Conservation (phyloP, 495 filamentous ascomycete genomes). For the Aspergillus mulundensis region DNA sequence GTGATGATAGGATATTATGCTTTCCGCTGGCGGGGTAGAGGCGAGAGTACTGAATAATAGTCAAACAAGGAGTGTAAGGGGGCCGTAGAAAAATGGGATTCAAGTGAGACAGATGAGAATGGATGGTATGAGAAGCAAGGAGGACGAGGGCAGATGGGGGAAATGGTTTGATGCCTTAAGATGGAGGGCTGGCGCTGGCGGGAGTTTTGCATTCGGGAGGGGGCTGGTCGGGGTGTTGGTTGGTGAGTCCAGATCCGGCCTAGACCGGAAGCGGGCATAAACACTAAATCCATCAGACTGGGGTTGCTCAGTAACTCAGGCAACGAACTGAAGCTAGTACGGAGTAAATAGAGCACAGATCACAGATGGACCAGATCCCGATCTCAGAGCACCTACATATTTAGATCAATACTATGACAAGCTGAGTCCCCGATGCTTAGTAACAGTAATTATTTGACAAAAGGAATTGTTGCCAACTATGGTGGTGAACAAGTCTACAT, state of each 20-base stretch:
- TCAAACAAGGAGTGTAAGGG: slow-evolving; percentile 14
- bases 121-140: slow-evolving; percentile 23
- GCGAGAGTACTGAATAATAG: slow-evolving; percentile 13
- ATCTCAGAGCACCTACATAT: background rate
- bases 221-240: too few species aligned
- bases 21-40: slow-evolving; percentile 2
- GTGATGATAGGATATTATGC: background rate
- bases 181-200: slow-evolving; percentile 27
- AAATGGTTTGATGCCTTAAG: slow-evolving; percentile 30
- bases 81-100: slow-evolving; percentile 9
- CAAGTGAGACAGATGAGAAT: slow-evolving; percentile 12
- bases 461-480: too few species aligned
- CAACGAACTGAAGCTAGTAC: slow-evolving; percentile 15
- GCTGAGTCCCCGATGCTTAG: too few species aligned
- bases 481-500: too few species aligned
- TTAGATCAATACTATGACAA: too few species aligned
- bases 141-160: slow-evolving; percentile 16
- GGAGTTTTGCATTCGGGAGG: slow-evolving; percentile 29
- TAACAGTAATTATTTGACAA: too few species aligned
- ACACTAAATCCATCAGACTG: slow-evolving; percentile 36
- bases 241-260: too few species aligned
- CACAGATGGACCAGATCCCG: background rate
- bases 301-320: slow-evolving; percentile 21
- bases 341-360: slow-evolving; percentile 9
- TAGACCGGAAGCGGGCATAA: slow-evolving; percentile 13